These are phyloP conservation scores for Cytospora mali DNA, from an alignment of 2,329 filamentous ascomycete species.

Conservation along the genomic window DNA sequence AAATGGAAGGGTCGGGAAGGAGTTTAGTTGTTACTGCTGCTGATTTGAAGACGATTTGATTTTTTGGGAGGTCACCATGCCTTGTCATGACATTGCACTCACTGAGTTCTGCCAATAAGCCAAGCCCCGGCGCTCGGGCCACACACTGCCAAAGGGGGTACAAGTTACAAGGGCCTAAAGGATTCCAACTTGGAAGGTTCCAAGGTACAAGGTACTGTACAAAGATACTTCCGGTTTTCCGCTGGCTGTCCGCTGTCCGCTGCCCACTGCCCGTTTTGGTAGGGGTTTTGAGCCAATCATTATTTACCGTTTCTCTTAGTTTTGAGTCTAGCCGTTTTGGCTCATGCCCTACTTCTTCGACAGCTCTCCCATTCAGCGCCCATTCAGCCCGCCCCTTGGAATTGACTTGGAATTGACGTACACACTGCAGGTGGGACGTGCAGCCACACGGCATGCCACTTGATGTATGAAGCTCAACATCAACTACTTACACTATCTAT, in stretches of 20 bases:
- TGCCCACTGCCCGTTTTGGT: neutral
- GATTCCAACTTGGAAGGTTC: too few relatives aligned
- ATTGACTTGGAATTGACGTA: constrained; percentile 20
- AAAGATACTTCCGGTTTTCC: neutral
- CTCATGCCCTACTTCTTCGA: neutral
- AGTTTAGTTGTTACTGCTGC: neutral
- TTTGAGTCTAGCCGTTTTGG: constrained; percentile 10
- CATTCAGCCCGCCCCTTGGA: too few relatives aligned
- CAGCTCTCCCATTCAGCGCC: neutral
- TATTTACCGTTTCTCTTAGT: constrained; percentile 23
- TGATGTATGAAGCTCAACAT: neutral
- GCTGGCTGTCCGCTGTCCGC: neutral
- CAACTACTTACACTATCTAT: neutral
- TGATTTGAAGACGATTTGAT: constrained; percentile 23
- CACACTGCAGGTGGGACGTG: neutral
- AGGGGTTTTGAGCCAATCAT: constrained; percentile 20
- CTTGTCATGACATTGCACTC: constrained; percentile 1
- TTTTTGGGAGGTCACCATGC: constrained; percentile 17
- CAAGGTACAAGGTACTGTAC: constrained; percentile 3
- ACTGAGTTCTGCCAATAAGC: constrained; percentile 10
- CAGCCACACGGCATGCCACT: too few relatives aligned
- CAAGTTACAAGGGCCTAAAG: neutral
- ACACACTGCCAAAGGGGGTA: neutral
- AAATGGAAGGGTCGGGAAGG: neutral
- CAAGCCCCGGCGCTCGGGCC: constrained; percentile 12